These are phyloP conservation scores for Dioszegia crocea DNA, from an alignment of 768 basidiomycete species.

Conservation along the genomic window DNA sequence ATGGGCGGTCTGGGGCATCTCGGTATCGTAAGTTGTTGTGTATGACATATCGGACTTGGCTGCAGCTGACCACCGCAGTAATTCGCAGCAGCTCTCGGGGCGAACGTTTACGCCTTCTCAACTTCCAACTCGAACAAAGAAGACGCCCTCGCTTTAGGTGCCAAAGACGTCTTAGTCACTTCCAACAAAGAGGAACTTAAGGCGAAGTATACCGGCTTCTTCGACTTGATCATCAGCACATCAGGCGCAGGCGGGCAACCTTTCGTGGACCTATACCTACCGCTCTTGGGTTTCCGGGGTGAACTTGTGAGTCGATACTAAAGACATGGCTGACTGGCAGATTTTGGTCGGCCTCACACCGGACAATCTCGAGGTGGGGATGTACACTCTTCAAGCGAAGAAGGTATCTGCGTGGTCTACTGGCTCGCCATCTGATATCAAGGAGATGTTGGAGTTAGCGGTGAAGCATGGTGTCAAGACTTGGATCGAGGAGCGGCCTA, in stretches of 20 bases:
- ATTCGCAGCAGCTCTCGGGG: neutral
- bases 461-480: neutral
- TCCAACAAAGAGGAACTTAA: neutral
- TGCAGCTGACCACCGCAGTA: neutral
- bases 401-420: slow-evolving; percentile 1
- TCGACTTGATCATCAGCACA: neutral
- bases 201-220: slow-evolving; percentile 2
- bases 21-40: neutral
- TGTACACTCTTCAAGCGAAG: slow-evolving; percentile 1
- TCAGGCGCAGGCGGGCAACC: neutral
- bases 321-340: neutral
- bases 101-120: neutral
- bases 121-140: neutral
- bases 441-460: neutral
- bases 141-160: neutral
- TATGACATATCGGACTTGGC: too few relatives aligned
- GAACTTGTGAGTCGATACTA: neutral
- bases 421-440: neutral
- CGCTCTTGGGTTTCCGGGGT: neutral
- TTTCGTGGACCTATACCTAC: neutral
- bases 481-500: neutral
- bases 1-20: neutral
- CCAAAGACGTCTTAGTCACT: neutral
- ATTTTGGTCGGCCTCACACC: neutral
- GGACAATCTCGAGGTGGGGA: neutral